These are phyloP conservation scores for Penicillium odoratum DNA, from an alignment of 495 filamentous ascomycete genomes.

Conservation along the genomic window DNA sequence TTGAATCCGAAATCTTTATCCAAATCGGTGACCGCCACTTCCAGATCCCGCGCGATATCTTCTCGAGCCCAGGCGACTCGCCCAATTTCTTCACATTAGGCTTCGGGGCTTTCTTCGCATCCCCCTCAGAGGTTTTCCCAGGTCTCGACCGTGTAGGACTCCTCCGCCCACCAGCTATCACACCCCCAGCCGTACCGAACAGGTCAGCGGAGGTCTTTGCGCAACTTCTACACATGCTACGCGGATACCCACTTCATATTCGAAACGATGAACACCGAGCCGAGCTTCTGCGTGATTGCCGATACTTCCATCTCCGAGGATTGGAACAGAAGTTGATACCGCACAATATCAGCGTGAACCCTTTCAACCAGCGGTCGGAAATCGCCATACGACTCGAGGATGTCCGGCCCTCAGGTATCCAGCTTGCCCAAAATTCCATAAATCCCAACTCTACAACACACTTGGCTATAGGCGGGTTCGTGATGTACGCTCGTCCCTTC, in stretches of 20 bases:
- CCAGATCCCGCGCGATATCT: conserved; percentile 85
- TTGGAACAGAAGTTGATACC: conserved; percentile 86
- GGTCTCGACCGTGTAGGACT: conserved; percentile 77
- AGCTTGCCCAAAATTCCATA: conserved; percentile 51
- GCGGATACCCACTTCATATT: conserved; percentile 85
- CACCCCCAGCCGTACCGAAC: conserved; percentile 77
- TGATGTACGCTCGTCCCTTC: conserved; percentile 81
- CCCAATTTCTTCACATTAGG: conserved; percentile 97
- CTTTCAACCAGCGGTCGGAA: conserved; percentile 63
- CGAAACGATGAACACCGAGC: conserved; percentile 74
- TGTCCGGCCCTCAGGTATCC: conserved; percentile 79
- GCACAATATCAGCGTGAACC: conserved; percentile 75
- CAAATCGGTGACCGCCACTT: conserved; percentile 84
- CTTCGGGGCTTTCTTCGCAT: conserved; percentile 85
- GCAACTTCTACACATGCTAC: conserved; percentile 79
- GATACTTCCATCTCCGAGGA: conserved; percentile 90
- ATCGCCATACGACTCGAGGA: conserved; percentile 83
- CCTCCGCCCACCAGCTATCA: conserved; percentile 85
- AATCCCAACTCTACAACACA: background rate
- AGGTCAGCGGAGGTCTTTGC: conserved; percentile 77
- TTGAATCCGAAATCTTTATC: conserved; percentile 89
- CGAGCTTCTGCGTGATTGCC: conserved; percentile 80
- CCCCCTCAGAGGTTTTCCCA: conserved; percentile 78
- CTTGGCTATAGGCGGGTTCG: conserved; percentile 51
- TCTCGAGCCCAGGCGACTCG: conserved; percentile 78